A percentile compares a stretch with the other conserved stretches of the same genome.
Conservation (phyloP, 208 protist genomes). For the Crithidia sp. region DNA sequence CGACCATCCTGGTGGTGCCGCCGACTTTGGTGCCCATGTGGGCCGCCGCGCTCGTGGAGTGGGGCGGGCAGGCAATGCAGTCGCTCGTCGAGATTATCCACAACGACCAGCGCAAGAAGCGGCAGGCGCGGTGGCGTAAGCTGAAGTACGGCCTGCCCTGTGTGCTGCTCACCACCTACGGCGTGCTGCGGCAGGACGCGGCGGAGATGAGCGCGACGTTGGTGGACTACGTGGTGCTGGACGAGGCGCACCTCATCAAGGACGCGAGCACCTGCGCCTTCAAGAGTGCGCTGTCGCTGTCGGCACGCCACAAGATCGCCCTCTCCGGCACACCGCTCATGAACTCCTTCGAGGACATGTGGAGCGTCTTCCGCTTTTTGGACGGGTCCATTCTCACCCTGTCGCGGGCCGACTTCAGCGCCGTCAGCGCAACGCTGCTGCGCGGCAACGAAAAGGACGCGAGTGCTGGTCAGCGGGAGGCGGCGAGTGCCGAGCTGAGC, state of each 20-base stretch:
- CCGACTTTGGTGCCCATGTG: slow-evolving; percentile 93
- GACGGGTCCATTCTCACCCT: slow-evolving; percentile 66
- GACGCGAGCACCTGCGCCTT: slow-evolving; percentile 62
- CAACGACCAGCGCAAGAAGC: slow-evolving; percentile 51
- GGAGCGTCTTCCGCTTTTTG: slow-evolving; percentile 84
- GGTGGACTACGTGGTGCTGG: slow-evolving; percentile 85
- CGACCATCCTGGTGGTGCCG: slow-evolving; percentile 95
- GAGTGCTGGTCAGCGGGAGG: slow-evolving; percentile 35
- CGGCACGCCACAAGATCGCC: slow-evolving; percentile 78
- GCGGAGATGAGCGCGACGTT: slow-evolving; percentile 48
- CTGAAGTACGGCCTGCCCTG: slow-evolving; percentile 56
- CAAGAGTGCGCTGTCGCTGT: slow-evolving; percentile 62
- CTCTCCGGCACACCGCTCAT: slow-evolving; percentile 86
- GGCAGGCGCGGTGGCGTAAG: slow-evolving; percentile 58
- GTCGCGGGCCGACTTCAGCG: slow-evolving; percentile 43
- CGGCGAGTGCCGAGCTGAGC: slow-evolving; percentile 44
- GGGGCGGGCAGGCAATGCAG: slow-evolving; percentile 33
- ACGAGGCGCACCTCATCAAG: slow-evolving; percentile 88
- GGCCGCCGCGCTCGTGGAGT: slow-evolving; percentile 88
- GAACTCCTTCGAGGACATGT: slow-evolving; percentile 89
- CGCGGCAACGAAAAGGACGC: slow-evolving; percentile 84
- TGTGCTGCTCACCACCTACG: slow-evolving; percentile 84
- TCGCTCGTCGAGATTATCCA: slow-evolving; percentile 57
- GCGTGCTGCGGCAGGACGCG: slow-evolving; percentile 79
- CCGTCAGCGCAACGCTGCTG: slow-evolving; percentile 56